Evolutionary conservation across 2,329 filamentous ascomycete species (phyloP).

Genomic region (Colletotrichum tofieldiae): DNA sequence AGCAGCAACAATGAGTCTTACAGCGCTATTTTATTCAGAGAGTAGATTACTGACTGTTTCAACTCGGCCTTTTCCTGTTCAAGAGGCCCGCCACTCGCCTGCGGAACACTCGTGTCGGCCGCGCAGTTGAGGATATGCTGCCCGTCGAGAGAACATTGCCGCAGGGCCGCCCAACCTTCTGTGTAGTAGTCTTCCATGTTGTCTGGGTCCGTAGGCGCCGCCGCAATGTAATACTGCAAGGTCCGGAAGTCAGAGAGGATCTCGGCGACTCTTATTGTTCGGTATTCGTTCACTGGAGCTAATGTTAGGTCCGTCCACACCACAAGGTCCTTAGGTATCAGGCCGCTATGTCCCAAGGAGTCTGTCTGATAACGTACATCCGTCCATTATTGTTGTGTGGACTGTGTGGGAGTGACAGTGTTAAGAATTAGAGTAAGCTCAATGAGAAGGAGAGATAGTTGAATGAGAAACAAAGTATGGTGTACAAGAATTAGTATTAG

Average conservation of each 20-base stretch:
- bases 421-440: not conserved
- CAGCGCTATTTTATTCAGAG: not conserved
- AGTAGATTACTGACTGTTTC: constrained; percentile 66
- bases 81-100: constrained; percentile 66
- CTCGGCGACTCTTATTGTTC: constrained; percentile 73
- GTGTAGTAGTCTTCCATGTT: constrained; percentile 74
- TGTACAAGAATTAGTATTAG: constrained; percentile 5
- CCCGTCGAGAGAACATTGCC: constrained; percentile 75
- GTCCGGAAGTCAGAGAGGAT: constrained; percentile 74
- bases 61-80: constrained; percentile 76
- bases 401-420: not conserved
- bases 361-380: constrained; percentile 32
- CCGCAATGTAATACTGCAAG: constrained; percentile 75
- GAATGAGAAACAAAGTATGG: constrained; percentile 2
- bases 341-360: not conserved
- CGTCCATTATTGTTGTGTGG: constrained; percentile 35
- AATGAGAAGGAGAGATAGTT: not conserved
- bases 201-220: constrained; percentile 68
- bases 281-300: constrained; percentile 71
- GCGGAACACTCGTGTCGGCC: constrained; percentile 73
- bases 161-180: constrained; percentile 74
- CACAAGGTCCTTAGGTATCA: not conserved
- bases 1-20: not conserved
- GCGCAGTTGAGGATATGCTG: constrained; percentile 77
- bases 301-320: constrained; percentile 1